Percentiles rank a stretch among this genome's conserved stretches.
Evolutionary conservation across 139 green algal genomes (phyloP).

Genomic region (Chlorella sp.): DNA sequence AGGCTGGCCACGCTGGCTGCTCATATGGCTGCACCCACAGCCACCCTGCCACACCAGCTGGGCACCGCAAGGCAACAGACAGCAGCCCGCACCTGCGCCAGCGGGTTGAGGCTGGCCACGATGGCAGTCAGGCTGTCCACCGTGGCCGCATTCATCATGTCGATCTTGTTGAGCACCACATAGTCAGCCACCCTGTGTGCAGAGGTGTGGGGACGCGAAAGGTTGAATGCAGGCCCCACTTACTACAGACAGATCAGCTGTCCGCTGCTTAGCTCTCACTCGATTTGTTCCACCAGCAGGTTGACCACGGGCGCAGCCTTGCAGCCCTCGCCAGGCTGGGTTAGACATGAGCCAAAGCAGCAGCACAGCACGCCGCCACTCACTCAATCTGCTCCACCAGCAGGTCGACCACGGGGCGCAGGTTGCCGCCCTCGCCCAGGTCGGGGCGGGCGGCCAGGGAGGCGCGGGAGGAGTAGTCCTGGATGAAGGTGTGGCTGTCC

Average conservation of each 20-base stretch:
- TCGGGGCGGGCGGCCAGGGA: conserved; percentile 82
- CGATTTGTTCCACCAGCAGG: background rate
- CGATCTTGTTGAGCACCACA: conserved; percentile 93
- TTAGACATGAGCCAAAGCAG: too few relatives aligned
- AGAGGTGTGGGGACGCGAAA: too few relatives aligned
- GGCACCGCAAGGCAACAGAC: background rate
- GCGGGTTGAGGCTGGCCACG: conserved; percentile 83
- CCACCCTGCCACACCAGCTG: background rate
- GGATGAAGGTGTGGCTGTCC: conserved; percentile 82
- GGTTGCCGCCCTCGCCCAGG: conserved; percentile 86
- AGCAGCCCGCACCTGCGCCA: conserved; percentile 65
- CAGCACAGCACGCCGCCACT: background rate
- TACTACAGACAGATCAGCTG: too few relatives aligned
- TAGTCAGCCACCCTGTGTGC: conserved; percentile 85
- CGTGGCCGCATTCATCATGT: conserved; percentile 65
- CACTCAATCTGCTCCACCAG: conserved; percentile 90
- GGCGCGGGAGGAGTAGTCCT: conserved; percentile 77
- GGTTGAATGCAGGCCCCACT: too few relatives aligned
- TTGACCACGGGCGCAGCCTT: background rate
- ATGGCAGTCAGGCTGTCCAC: conserved; percentile 74
- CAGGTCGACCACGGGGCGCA: conserved; percentile 93
- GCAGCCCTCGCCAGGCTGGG: background rate
- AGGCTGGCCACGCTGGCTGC: conserved; percentile 74
- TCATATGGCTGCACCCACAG: conserved; percentile 44
- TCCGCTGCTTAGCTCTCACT: too few relatives aligned